Percentiles rank a stretch among this genome's conserved stretches.
Conservation (phyloP, 2,329 filamentous ascomycete genomes). For the Pseudogymnoascus verrucosus region DNA sequence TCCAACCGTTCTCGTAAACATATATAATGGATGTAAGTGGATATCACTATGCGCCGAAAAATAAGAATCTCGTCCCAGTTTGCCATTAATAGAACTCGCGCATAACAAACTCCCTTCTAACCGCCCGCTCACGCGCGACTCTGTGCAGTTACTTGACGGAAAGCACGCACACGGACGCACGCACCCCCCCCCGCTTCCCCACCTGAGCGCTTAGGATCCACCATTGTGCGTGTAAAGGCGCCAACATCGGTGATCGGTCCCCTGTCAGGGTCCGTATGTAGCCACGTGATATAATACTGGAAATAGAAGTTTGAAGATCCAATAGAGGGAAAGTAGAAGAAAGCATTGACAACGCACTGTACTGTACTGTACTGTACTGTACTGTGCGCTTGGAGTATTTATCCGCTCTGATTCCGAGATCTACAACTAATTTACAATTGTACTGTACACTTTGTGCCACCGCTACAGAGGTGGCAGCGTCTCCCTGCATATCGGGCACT, state of each 20-base stretch:
- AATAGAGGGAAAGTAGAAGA: not conserved
- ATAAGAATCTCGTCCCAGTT: not conserved
- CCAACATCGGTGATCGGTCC: not conserved
- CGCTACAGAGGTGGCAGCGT: constrained; percentile 71
- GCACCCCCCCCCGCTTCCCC: not conserved
- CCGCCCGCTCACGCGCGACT: not conserved
- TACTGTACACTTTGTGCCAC: not conserved
- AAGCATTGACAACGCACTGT: no score
- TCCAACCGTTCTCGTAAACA: not conserved
- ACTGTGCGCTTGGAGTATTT: not conserved
- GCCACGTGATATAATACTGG: not conserved
- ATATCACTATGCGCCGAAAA: not conserved
- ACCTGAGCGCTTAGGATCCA: constrained; percentile 5
- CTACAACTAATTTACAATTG: not conserved
- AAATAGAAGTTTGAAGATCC: not conserved
- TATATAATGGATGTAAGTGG: not conserved
- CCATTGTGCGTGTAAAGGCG: not conserved
- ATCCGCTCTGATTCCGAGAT: not conserved
- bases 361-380: no score
- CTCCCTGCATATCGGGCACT: constrained; percentile 93
- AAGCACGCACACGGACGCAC: not conserved
- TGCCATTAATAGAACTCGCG: not conserved
- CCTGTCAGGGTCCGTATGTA: not conserved
- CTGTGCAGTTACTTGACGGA: not conserved
- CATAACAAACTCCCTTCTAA: not conserved